Conservation (phyloP, 1,139 yeast genomes). For the Magnusiomyces fungicola region DNA sequence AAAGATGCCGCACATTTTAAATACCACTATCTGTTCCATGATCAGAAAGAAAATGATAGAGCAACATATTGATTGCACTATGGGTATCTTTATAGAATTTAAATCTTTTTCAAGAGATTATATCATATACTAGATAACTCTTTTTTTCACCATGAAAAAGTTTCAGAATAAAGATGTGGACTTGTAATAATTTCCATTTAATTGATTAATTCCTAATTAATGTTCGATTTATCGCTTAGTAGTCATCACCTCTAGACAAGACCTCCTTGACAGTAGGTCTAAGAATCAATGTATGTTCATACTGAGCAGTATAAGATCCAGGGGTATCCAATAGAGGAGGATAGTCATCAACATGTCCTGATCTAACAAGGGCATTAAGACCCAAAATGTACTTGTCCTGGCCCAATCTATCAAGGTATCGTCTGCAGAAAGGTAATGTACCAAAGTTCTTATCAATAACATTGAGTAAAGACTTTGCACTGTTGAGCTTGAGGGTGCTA, state of each 20-base stretch:
- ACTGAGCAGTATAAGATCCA: slow-evolving; percentile 94
- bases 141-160: too few relatives aligned
- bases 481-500: slow-evolving; percentile 43
- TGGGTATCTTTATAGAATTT: slow-evolving; percentile 1
- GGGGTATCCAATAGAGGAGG: slow-evolving; percentile 88
- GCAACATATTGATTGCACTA: not conserved
- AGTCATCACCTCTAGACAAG: slow-evolving; percentile 92
- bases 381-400: slow-evolving; percentile 88
- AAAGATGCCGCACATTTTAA: too few relatives aligned
- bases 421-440: slow-evolving; percentile 92
- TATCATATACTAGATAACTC: too few relatives aligned
- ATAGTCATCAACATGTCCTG: slow-evolving; percentile 84
- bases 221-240: too few relatives aligned
- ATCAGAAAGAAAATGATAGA: too few relatives aligned
- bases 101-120: not conserved
- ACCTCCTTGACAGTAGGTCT: slow-evolving; percentile 93
- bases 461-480: slow-evolving; percentile 59
- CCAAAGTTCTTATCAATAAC: slow-evolving; percentile 79
- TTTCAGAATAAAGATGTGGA: slow-evolving; percentile 1
- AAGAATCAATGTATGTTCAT: slow-evolving; percentile 84
- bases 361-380: slow-evolving; percentile 75
- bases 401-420: slow-evolving; percentile 86
- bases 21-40: too few relatives aligned
- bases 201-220: not conserved
- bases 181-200: not conserved